phyloP scores from a whole-genome alignment of 2,329 filamentous ascomycete genomes.

The Aaosphaeria arxii region DNA sequence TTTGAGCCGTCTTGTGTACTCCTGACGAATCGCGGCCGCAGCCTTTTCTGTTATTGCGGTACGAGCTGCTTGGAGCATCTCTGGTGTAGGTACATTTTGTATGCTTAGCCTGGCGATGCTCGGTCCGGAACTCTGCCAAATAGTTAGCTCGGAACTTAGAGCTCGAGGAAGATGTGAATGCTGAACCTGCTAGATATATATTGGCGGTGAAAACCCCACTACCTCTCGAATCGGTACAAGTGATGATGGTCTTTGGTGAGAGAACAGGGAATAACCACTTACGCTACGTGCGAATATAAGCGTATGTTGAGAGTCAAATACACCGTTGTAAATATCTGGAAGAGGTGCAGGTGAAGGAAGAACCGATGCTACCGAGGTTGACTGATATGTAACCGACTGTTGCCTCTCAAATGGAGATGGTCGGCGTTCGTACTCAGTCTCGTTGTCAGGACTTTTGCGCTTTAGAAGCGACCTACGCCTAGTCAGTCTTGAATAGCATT shows the following conservation, averaged over 20 bases:
- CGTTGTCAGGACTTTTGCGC: constrained; percentile 21
- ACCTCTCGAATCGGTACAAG: no score
- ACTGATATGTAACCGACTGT: constrained; percentile 17
- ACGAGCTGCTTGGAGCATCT: constrained; percentile 33
- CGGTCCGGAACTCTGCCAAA: constrained; percentile 9
- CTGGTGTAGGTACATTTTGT: constrained; percentile 28
- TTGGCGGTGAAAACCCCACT: no score
- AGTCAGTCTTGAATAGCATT: background rate
- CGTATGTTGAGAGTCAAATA: constrained; percentile 35
- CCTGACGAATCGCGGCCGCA: constrained; percentile 32
- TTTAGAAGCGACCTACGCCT: constrained; percentile 8
- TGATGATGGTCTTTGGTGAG: no score
- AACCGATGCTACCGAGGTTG: constrained; percentile 19
- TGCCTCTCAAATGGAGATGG: constrained; percentile 19
- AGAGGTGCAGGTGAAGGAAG: constrained; percentile 1
- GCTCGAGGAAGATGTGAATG: background rate
- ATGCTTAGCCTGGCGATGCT: constrained; percentile 28
- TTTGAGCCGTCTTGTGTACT: constrained; percentile 34
- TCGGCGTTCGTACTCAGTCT: constrained; percentile 11
- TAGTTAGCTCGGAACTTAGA: constrained; percentile 2
- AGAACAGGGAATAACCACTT: constrained; percentile 5
- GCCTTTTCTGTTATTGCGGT: constrained; percentile 27
- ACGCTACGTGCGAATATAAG: constrained; percentile 34
- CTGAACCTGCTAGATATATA: no score
- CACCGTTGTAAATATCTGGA: constrained; percentile 40